phyloP scores from a whole-genome alignment of 202 grass and related monocot species.

The Cymbopogon flexuosus region DNA sequence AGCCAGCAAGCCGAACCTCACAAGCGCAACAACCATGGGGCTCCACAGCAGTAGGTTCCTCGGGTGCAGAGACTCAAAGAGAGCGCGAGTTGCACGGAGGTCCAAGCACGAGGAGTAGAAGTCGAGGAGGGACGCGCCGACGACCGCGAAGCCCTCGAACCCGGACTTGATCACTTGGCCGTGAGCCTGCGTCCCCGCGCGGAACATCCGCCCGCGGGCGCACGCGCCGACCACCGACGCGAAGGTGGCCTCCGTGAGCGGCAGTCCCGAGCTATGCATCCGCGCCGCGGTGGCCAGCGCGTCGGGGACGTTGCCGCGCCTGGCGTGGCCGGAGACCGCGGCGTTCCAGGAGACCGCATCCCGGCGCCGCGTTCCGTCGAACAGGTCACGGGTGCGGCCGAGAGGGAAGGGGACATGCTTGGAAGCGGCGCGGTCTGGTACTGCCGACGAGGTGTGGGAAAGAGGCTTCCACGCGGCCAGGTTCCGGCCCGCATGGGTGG shows the following conservation, averaged over 20 bases:
- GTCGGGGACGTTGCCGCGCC: not conserved
- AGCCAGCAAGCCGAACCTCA: conserved; percentile 41
- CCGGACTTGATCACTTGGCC: conserved; percentile 42
- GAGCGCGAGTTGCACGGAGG: not conserved
- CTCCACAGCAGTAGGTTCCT: conserved; percentile 46
- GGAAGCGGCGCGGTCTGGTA: not conserved
- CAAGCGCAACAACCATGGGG: conserved; percentile 45
- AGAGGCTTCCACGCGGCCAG: not conserved
- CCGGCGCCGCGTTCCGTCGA: conserved; percentile 46
- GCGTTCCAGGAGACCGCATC: conserved; percentile 43
- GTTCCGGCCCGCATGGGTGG: not conserved
- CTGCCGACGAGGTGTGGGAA: not conserved
- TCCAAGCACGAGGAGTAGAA: conserved; percentile 51
- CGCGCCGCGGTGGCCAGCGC: not conserved
- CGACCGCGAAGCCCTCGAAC: conserved; percentile 8
- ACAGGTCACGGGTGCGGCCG: conserved; percentile 24
- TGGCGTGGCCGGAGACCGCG: conserved; percentile 20
- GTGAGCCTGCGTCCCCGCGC: conserved; percentile 38
- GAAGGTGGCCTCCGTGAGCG: conserved; percentile 35
- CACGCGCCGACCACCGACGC: conserved; percentile 42
- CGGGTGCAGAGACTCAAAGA: conserved; percentile 30
- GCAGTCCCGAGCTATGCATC: conserved; percentile 33
- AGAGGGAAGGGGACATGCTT: not conserved
- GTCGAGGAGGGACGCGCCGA: conserved; percentile 41
- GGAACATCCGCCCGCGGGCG: conserved; percentile 23